A percentile compares a stretch with the other conserved stretches of the same genome.
These are phyloP conservation scores for Macrolepiota dolichaula DNA, from an alignment of 768 basidiomycete species.

Conservation along the genomic window DNA sequence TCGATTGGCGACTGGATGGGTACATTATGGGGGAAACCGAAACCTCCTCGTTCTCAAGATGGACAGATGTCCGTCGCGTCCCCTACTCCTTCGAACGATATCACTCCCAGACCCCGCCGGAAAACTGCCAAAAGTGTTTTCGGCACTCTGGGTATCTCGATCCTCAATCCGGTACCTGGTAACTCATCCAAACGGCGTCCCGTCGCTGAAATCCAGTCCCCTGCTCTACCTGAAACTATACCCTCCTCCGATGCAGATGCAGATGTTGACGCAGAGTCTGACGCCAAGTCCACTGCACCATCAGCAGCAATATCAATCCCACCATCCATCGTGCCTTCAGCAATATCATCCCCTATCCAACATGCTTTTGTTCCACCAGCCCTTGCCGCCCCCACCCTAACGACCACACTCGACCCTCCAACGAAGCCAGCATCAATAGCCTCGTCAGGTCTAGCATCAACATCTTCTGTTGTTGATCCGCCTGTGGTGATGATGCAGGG, in stretches of 20 bases:
- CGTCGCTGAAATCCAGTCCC: background rate
- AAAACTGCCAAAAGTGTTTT: slow-evolving; percentile 64
- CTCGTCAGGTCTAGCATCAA: slow-evolving; percentile 16
- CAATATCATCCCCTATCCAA: slow-evolving; percentile 14
- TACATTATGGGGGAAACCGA: slow-evolving; percentile 64
- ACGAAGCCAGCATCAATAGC: background rate
- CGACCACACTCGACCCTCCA: slow-evolving; percentile 34
- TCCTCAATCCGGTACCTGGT: slow-evolving; percentile 45
- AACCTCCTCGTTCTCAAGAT: slow-evolving; percentile 12
- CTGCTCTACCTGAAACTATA: slow-evolving; percentile 6
- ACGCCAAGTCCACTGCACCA: slow-evolving; percentile 20
- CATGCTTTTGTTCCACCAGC: slow-evolving; percentile 18
- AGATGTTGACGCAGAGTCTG: slow-evolving; percentile 33
- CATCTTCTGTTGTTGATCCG: slow-evolving; percentile 17
- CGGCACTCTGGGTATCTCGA: slow-evolving; percentile 66
- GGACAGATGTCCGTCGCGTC: slow-evolving; percentile 18
- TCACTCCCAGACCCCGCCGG: slow-evolving; percentile 24
- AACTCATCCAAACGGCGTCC: background rate
- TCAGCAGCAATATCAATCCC: slow-evolving; percentile 4
- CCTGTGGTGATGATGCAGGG: slow-evolving; percentile 46
- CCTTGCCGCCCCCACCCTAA: slow-evolving; percentile 40
- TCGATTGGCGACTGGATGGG: slow-evolving; percentile 76
- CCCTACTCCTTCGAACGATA: slow-evolving; percentile 10
- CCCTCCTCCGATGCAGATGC: slow-evolving; percentile 7
- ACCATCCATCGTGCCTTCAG: slow-evolving; percentile 13